These are phyloP conservation scores for Penstemon newberryi DNA, from an alignment of 257 asterid genomes.

Conservation along the genomic window DNA sequence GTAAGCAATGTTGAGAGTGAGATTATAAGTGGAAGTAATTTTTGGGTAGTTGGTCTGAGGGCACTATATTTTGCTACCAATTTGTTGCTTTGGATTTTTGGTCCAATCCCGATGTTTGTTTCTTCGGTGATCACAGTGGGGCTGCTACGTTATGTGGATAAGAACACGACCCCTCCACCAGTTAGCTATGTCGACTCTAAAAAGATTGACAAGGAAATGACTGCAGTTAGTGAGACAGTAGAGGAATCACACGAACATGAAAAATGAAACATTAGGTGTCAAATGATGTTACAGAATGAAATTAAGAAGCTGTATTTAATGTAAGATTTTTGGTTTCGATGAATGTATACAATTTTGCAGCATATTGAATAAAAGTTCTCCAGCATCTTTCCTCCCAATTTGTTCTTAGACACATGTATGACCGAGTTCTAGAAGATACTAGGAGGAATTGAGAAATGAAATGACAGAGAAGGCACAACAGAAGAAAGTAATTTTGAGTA, in stretches of 20 bases:
- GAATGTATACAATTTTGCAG: constrained; percentile 8
- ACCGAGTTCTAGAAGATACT: not conserved
- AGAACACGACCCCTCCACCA: constrained; percentile 37
- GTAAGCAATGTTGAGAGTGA: constrained; percentile 35
- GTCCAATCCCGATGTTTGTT: constrained; percentile 52
- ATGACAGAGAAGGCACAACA: not conserved
- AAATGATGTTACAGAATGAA: not conserved
- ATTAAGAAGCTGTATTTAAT: not conserved
- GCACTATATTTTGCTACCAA: constrained; percentile 52
- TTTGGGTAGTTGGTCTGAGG: constrained; percentile 52
- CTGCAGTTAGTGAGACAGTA: constrained; percentile 15
- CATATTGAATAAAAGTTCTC: constrained; percentile 6
- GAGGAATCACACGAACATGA: constrained; percentile 22
- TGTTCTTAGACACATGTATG: not conserved
- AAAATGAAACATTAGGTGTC: constrained; percentile 21
- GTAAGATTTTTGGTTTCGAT: constrained; percentile 16
- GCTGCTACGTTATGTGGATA: constrained; percentile 37
- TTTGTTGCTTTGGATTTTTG: constrained; percentile 56
- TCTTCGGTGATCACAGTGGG: constrained; percentile 37
- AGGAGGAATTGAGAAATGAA: no score
- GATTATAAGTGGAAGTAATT: constrained; percentile 46
- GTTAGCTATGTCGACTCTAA: constrained; percentile 10
- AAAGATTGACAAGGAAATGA: constrained; percentile 30
- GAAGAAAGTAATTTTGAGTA: not conserved
- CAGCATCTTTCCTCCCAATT: not conserved